Conservation (phyloP, 2,329 filamentous ascomycete species). For the Sporothrix inflata region DNA sequence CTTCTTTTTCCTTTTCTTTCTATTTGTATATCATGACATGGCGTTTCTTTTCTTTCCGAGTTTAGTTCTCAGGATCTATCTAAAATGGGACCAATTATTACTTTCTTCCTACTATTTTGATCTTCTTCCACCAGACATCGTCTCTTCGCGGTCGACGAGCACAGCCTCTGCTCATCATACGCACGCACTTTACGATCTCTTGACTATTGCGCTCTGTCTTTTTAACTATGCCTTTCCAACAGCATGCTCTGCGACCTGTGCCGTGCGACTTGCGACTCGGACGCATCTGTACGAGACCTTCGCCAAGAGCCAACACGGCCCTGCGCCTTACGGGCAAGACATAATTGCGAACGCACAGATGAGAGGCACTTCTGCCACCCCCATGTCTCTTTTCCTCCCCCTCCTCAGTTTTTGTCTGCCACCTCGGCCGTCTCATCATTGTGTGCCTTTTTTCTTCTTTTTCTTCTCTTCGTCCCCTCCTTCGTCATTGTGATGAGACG, state of each 20-base stretch:
- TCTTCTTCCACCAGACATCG: background rate
- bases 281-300: background rate
- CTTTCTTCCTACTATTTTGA: background rate
- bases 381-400: background rate
- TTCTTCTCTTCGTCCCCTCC: background rate
- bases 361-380: background rate
- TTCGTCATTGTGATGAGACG: conserved; percentile 4
- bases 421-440: background rate
- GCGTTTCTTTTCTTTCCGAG: background rate
- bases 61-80: background rate
- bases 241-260: background rate
- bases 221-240: background rate
- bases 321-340: background rate
- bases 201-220: background rate
- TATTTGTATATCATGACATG: background rate
- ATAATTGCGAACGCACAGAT: background rate
- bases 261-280: background rate
- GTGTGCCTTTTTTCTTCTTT: background rate
- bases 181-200: background rate
- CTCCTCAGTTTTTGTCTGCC: background rate
- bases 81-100: background rate
- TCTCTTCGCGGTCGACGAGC: background rate
- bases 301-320: background rate
- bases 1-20: background rate
- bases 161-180: background rate